Percentiles rank a stretch among this genome's conserved stretches.
These are phyloP conservation scores for Penicillium sp. DNA, from an alignment of 2,329 filamentous ascomycete species.

Conservation along the genomic window DNA sequence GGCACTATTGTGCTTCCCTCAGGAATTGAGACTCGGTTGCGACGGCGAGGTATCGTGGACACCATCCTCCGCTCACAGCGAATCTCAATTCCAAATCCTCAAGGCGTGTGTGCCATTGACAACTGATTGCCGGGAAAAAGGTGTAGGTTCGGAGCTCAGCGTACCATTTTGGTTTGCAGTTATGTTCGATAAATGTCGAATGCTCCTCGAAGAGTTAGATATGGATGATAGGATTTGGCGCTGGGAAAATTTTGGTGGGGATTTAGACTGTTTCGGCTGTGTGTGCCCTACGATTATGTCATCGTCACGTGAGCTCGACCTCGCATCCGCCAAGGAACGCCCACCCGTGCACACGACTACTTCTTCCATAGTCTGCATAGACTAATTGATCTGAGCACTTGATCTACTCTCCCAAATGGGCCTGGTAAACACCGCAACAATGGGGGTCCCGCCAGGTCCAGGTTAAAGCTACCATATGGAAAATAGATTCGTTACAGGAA, in stretches of 20 bases:
- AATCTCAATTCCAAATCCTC: constrained; percentile 11
- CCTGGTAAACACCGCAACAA: not conserved
- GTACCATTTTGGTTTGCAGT: constrained; percentile 49
- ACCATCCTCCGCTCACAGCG: not conserved
- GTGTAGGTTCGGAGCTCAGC: constrained; percentile 11
- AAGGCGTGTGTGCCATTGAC: constrained; percentile 3
- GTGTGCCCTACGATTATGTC: constrained; percentile 36
- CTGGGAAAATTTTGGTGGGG: constrained; percentile 23
- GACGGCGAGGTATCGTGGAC: not conserved
- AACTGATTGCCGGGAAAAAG: not conserved
- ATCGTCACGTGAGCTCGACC: constrained; percentile 14
- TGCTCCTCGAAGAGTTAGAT: constrained; percentile 55
- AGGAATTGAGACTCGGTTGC: not conserved
- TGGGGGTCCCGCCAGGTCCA: not conserved
- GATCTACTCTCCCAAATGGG: not conserved
- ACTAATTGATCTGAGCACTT: no score
- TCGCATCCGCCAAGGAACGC: not conserved
- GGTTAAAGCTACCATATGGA: constrained; percentile 12
- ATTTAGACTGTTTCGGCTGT: constrained; percentile 33
- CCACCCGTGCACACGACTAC: no score
- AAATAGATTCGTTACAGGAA: constrained; percentile 30
- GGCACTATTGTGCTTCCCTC: not conserved
- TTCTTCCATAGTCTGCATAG: not conserved
- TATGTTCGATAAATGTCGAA: constrained; percentile 49
- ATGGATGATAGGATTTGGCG: constrained; percentile 26